Evolutionary conservation across 2,329 filamentous ascomycete species (phyloP).

Genomic region (Fusarium euwallaceae): DNA sequence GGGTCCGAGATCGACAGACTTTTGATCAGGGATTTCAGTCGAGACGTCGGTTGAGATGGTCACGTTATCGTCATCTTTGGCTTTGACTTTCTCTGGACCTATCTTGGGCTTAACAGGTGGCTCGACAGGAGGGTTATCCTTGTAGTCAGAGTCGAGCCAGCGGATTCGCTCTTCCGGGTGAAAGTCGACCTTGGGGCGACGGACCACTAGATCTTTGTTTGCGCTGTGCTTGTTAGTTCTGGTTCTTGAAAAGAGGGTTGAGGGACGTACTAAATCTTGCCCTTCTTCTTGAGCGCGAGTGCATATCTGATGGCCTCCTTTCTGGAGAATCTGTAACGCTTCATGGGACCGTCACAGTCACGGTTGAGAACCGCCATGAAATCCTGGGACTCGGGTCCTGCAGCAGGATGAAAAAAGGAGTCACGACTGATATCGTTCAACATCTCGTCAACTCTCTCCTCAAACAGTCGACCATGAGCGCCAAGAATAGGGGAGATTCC

Average conservation of each 20-base stretch:
- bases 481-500: neutral
- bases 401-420: slow-evolving; percentile 29
- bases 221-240: neutral
- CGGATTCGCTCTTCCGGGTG: slow-evolving; percentile 43
- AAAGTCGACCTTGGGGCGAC: slow-evolving; percentile 3
- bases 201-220: neutral
- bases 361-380: slow-evolving; percentile 46
- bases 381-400: slow-evolving; percentile 29
- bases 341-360: slow-evolving; percentile 33
- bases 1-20: slow-evolving; percentile 16
- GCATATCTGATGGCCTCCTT: slow-evolving; percentile 34
- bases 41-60: slow-evolving; percentile 23
- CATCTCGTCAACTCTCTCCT: slow-evolving; percentile 39
- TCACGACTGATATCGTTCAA: slow-evolving; percentile 36
- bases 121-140: neutral
- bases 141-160: slow-evolving; percentile 23
- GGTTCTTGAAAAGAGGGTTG: neutral
- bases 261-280: slow-evolving; percentile 29
- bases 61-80: slow-evolving; percentile 8
- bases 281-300: slow-evolving; percentile 5
- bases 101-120: neutral
- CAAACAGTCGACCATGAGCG: slow-evolving; percentile 32
- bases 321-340: slow-evolving; percentile 40
- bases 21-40: slow-evolving; percentile 21
- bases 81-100: neutral